Percentiles rank a stretch among this genome's conserved stretches.
Evolutionary conservation across 2,329 filamentous ascomycete species (phyloP).

Genomic region (Bimuria novae-zelandiae): DNA sequence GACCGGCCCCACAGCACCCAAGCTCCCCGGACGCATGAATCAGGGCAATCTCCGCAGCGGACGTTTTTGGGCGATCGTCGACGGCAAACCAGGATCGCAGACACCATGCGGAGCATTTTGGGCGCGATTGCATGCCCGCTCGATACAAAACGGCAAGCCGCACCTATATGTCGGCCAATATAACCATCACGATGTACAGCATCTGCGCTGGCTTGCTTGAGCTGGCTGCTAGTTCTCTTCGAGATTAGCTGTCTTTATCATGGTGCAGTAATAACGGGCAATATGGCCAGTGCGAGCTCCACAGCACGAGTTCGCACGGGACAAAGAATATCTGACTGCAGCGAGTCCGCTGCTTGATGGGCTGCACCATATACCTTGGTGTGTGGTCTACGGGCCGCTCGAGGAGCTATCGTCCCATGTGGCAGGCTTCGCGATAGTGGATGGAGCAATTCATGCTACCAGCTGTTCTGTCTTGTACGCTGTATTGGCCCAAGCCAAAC

Average conservation of each 20-base stretch:
- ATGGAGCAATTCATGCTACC: not conserved
- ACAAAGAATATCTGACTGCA: conserved; percentile 22
- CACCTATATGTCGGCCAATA: conserved; percentile 14
- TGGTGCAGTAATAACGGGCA: conserved; percentile 22
- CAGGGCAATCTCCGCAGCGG: conserved; percentile 34
- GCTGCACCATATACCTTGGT: conserved; percentile 6
- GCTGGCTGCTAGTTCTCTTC: not conserved
- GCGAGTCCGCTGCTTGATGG: conserved; percentile 34
- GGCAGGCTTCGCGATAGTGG: conserved; percentile 5
- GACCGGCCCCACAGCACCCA: conserved; percentile 35
- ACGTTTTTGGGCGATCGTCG: conserved; percentile 44
- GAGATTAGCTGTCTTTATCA: conserved; percentile 32
- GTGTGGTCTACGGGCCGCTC: conserved; percentile 4
- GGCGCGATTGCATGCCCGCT: conserved; percentile 21
- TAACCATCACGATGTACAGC: conserved; percentile 10
- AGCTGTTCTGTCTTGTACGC: not conserved
- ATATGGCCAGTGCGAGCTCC: conserved; percentile 24
- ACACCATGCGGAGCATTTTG: conserved; percentile 43
- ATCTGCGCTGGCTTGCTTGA: conserved; percentile 3
- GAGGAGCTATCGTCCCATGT: not conserved
- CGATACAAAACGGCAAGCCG: conserved; percentile 14
- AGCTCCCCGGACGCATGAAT: conserved; percentile 26
- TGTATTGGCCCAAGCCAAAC: too few relatives aligned
- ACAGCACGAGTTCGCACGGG: conserved; percentile 15
- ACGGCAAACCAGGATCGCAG: conserved; percentile 39